These are phyloP conservation scores for Xylaria longipes DNA, from an alignment of 495 filamentous ascomycete genomes.

Conservation along the genomic window DNA sequence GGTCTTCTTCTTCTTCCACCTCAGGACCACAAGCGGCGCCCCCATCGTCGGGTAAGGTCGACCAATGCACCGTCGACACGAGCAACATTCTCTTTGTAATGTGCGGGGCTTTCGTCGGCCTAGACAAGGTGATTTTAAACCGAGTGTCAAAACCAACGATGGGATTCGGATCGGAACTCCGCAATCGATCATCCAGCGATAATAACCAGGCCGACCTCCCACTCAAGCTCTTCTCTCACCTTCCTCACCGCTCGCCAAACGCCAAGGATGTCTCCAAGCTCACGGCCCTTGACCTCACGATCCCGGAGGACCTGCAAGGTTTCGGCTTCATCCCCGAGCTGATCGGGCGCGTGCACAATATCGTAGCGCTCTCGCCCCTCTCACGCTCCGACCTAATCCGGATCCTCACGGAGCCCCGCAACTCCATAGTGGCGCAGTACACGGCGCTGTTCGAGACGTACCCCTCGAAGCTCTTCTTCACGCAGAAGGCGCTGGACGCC, in stretches of 20 bases:
- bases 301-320: slow-evolving; percentile 81
- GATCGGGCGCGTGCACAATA: slow-evolving; percentile 86
- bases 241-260: slow-evolving; percentile 44
- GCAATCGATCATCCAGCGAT: slow-evolving; percentile 46
- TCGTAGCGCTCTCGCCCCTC: slow-evolving; percentile 81
- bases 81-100: slow-evolving; percentile 97
- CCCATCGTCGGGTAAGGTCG: slow-evolving; percentile 67
- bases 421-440: slow-evolving; percentile 86
- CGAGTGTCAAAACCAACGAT: slow-evolving; percentile 87
- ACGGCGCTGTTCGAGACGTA: slow-evolving; percentile 82
- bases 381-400: slow-evolving; percentile 79
- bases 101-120: slow-evolving; percentile 91
- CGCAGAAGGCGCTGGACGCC: slow-evolving; percentile 75
- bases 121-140: slow-evolving; percentile 87
- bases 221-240: slow-evolving; percentile 48
- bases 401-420: slow-evolving; percentile 90
- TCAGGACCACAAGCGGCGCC: slow-evolving; percentile 38
- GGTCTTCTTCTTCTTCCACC: slow-evolving; percentile 41
- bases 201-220: slow-evolving; percentile 50
- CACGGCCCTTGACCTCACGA: slow-evolving; percentile 82
- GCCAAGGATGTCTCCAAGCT: slow-evolving; percentile 47
- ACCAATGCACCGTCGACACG: slow-evolving; percentile 89
- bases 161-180: slow-evolving; percentile 86
- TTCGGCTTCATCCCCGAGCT: slow-evolving; percentile 97
- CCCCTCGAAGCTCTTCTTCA: slow-evolving; percentile 83